Percentiles rank a stretch among this genome's conserved stretches.
Conservation (phyloP, 176 grass and related monocot species). For the Alloteropsis semialata region DNA sequence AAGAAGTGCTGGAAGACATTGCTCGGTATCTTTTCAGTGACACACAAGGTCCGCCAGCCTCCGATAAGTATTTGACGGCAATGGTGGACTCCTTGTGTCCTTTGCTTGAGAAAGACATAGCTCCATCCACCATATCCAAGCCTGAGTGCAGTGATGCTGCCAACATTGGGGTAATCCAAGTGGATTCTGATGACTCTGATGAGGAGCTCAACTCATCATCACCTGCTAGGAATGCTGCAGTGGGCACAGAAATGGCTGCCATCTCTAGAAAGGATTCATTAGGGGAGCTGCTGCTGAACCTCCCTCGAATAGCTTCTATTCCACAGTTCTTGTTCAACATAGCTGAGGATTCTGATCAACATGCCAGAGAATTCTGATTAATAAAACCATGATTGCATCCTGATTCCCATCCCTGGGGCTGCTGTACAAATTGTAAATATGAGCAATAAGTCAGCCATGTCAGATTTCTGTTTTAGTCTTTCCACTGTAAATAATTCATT, state of each 20-base stretch:
- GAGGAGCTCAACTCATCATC: slow-evolving; percentile 30
- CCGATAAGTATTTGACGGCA: slow-evolving; percentile 52
- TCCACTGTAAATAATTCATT: slow-evolving; percentile 7
- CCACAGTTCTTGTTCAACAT: slow-evolving; percentile 51
- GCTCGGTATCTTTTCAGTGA: slow-evolving; percentile 60
- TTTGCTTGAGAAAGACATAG: slow-evolving; percentile 47
- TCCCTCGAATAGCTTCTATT: slow-evolving; percentile 52
- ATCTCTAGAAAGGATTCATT: slow-evolving; percentile 55
- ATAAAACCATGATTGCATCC: no score
- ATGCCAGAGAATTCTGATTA: background rate
- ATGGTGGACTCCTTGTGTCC: slow-evolving; percentile 52
- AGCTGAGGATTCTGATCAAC: slow-evolving; percentile 32
- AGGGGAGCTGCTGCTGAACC: slow-evolving; percentile 38
- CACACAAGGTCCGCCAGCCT: slow-evolving; percentile 26
- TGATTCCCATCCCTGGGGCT: background rate
- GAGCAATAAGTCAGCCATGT: background rate
- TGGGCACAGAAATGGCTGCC: background rate
- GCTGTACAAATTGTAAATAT: slow-evolving; percentile 16
- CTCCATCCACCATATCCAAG: background rate
- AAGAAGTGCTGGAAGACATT: slow-evolving; percentile 47
- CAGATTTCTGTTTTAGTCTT: background rate
- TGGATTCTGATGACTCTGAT: slow-evolving; percentile 24
- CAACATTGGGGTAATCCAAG: background rate
- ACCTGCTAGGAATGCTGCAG: background rate
- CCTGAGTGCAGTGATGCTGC: background rate